A percentile compares a stretch with the other conserved stretches of the same genome.
Evolutionary conservation across 1,284 basidiomycete species (phyloP).

Genomic region (Heterobasidion parviporum): DNA sequence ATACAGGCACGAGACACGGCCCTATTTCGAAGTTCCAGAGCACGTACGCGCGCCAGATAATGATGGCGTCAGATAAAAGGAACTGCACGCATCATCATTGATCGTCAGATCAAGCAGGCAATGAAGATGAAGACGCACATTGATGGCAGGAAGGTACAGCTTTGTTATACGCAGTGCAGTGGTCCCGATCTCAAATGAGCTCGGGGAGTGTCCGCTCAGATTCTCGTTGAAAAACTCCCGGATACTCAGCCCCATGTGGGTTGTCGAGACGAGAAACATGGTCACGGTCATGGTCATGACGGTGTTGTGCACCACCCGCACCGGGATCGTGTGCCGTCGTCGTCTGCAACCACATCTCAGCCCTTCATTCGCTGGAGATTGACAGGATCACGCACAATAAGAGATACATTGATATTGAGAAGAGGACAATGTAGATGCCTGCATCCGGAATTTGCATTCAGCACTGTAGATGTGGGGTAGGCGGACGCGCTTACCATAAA

Average conservation of each 20-base stretch:
- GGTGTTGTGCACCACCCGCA: background rate
- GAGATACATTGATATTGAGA: background rate
- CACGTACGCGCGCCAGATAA: constrained; percentile 2
- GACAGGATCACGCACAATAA: background rate
- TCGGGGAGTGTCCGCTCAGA: background rate
- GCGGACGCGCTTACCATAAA: background rate
- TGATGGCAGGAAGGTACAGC: constrained; percentile 1
- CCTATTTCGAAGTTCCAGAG: constrained; percentile 1
- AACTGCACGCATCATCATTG: background rate
- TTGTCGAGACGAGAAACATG: background rate
- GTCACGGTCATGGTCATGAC: background rate
- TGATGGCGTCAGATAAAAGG: background rate
- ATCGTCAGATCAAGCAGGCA: background rate
- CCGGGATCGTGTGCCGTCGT: background rate
- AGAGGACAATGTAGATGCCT: constrained; percentile 3
- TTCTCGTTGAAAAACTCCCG: background rate
- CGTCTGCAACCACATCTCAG: background rate
- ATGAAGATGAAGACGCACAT: background rate
- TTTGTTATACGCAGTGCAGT: background rate
- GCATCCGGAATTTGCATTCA: background rate
- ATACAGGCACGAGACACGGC: background rate
- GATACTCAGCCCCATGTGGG: background rate
- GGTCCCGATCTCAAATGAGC: background rate
- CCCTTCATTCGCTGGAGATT: background rate
- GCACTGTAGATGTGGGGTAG: too few relatives aligned